Percentiles rank a stretch among this genome's conserved stretches.
phyloP scores from a whole-genome alignment of 2,329 filamentous ascomycete species.

The Kalaharituber pfeilii region DNA sequence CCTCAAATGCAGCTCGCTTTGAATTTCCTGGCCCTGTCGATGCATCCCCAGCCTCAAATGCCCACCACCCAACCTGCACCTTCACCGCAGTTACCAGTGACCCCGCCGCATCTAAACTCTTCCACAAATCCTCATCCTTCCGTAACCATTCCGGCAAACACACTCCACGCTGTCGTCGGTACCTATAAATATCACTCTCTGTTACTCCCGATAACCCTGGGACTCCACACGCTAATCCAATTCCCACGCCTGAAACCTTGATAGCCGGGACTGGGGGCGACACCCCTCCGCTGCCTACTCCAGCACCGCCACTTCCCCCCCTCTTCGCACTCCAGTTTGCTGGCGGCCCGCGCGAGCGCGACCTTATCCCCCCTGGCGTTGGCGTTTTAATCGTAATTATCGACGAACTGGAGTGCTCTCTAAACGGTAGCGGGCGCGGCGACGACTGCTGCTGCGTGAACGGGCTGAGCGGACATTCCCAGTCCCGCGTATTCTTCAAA shows the following conservation, averaged over 20 bases:
- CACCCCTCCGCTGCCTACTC: background rate
- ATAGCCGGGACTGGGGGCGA: background rate
- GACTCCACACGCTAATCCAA: background rate
- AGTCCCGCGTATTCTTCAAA: background rate
- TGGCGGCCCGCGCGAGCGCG: background rate
- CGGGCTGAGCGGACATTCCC: background rate
- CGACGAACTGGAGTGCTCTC: background rate
- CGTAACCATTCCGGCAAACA: background rate
- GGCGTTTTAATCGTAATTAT: background rate
- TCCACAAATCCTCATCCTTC: background rate
- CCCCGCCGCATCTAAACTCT: background rate
- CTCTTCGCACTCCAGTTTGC: background rate
- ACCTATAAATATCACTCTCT: background rate
- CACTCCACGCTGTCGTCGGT: background rate
- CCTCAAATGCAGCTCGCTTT: background rate
- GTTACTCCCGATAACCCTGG: background rate
- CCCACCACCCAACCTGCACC: background rate
- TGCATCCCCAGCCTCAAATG: background rate
- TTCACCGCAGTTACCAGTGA: background rate
- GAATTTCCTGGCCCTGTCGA: too few relatives aligned
- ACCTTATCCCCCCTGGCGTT: background rate
- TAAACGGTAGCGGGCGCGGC: background rate
- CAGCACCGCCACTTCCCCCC: background rate
- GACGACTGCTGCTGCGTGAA: slow-evolving; percentile 1
- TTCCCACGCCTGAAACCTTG: background rate